A percentile compares a stretch with the other conserved stretches of the same genome.
Conservation (phyloP, 768 basidiomycete genomes). For the Leccinellum luteum region DNA sequence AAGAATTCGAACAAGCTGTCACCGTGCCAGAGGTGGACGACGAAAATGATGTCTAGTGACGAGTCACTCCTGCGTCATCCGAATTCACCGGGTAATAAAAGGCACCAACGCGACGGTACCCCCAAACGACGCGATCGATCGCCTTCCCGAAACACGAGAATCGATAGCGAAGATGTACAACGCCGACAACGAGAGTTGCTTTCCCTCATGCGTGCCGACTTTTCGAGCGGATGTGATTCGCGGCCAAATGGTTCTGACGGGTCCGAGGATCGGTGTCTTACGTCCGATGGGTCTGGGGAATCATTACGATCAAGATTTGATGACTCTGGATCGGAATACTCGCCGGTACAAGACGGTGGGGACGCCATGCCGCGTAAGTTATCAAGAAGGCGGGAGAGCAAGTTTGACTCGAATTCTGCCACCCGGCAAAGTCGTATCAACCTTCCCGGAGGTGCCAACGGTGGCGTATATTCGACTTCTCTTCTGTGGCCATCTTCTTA, state of each 20-base stretch:
- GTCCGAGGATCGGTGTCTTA: slow-evolving; percentile 9
- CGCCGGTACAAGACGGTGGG: slow-evolving; percentile 23
- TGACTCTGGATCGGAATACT: slow-evolving; percentile 33
- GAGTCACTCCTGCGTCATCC: slow-evolving; percentile 3
- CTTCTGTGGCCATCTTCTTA: slow-evolving; percentile 5
- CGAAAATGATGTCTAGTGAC: slow-evolving; percentile 4
- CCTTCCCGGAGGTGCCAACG: not conserved
- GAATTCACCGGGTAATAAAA: slow-evolving; percentile 9
- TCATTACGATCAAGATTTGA: slow-evolving; percentile 21
- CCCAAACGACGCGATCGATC: slow-evolving; percentile 15
- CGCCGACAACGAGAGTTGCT: slow-evolving; percentile 22
- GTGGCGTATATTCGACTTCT: slow-evolving; percentile 11
- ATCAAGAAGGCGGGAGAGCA: slow-evolving; percentile 5
- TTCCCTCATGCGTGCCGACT: slow-evolving; percentile 1
- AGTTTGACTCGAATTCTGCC: not conserved
- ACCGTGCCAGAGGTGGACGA: slow-evolving; percentile 15
- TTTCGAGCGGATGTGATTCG: slow-evolving; percentile 20
- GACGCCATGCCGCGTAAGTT: not conserved
- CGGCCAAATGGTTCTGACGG: slow-evolving; percentile 16
- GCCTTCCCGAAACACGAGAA: slow-evolving; percentile 1
- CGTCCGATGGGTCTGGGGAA: slow-evolving; percentile 18
- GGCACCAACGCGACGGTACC: slow-evolving; percentile 4
- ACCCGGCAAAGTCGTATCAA: slow-evolving; percentile 4
- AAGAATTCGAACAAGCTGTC: slow-evolving; percentile 11
- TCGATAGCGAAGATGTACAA: slow-evolving; percentile 9